Conservation (phyloP, 164 flowering plant genomes). For the Warburgia ugandensis region DNA sequence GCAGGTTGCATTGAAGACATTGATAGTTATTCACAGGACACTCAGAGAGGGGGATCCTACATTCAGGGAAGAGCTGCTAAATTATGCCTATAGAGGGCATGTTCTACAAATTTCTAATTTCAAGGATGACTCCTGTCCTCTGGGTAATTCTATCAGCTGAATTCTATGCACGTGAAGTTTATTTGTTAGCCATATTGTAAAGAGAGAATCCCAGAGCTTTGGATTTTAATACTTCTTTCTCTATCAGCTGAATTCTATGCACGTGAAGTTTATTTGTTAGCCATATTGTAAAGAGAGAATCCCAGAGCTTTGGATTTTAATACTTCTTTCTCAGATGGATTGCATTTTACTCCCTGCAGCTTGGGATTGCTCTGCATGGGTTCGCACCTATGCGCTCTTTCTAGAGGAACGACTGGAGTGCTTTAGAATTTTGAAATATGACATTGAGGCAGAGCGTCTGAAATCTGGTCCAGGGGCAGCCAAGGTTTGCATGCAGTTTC, state of each 20-base stretch:
- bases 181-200: too few species aligned
- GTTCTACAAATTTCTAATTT: conserved; percentile 83
- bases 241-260: not conserved
- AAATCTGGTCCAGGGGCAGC: conserved; percentile 40
- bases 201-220: too few species aligned
- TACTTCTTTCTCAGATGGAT: not conserved
- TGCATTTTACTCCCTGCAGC: conserved; percentile 37
- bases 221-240: not conserved
- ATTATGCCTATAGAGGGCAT: conserved; percentile 57
- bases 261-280: not conserved
- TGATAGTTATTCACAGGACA: conserved; percentile 91
- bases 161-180: not conserved
- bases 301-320: too few species aligned
- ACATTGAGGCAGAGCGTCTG: conserved; percentile 72
- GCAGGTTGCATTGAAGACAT: conserved; percentile 90
- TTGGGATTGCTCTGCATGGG: conserved; percentile 99
- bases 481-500: conserved; percentile 34
- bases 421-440: conserved; percentile 66
- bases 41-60: conserved; percentile 97
- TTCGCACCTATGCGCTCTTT: conserved; percentile 88
- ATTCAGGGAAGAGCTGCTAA: conserved; percentile 84
- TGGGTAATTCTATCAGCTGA: conserved; percentile 36
- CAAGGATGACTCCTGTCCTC: conserved; percentile 93
- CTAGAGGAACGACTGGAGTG: conserved; percentile 92
- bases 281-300: too few species aligned